Base-by-base conservation (phyloP, 345 rosid species). In the Eucalyptus camaldulensis region DNA sequence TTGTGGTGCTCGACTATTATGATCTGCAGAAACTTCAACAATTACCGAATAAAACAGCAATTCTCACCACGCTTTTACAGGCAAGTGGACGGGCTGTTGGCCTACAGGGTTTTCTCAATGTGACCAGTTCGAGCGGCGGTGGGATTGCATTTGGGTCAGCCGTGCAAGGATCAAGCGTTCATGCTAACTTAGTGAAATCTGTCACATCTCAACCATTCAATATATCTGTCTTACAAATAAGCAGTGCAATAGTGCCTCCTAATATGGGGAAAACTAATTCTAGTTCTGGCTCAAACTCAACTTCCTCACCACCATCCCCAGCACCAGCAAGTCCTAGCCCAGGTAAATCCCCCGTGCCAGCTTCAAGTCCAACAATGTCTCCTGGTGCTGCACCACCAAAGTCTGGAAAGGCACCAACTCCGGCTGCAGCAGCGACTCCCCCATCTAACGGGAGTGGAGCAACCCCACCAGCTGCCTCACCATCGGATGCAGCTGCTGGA, bases 1-100 rank as follows among this genome's bases (percentile, higher is more conserved):
- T 90, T 88, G 91, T 94, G 9, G 53, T 94, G 9, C 92, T 93
- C 7, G 94, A 93, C 88, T 93, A 91, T 65, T 91, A 33, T 47
- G 93, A 92, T 67, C 49, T 11, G 1, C 53, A 50, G 15, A 92
- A 90, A 85, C 86, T 94, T 8, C 83, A 81, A 22, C 87, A 86
- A 8, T 29, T 91, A 45, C 72, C 87, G 1, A 72, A 87, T 19
- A 90, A 90, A 33, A 49, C 92, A 12, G 83, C 81, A 10, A 43
- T 86, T 8, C 89, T 93, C 85, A 88, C 93, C 80, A 93, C 94
- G 3, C 91, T 92, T 58, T 92, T 62, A 86, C 94, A 92, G 81
- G 43, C 93, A 10, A 91, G 89, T 27, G 94, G 93, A 31, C 85
- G 29, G 56, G 94, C 93, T 25, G 62, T 4, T 2, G 89, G 90